Evolutionary conservation across 495 filamentous ascomycete genomes (phyloP), one percentile per base, ranked within the genome.

Genomic region (Aspergillus ellipticus): DNA sequence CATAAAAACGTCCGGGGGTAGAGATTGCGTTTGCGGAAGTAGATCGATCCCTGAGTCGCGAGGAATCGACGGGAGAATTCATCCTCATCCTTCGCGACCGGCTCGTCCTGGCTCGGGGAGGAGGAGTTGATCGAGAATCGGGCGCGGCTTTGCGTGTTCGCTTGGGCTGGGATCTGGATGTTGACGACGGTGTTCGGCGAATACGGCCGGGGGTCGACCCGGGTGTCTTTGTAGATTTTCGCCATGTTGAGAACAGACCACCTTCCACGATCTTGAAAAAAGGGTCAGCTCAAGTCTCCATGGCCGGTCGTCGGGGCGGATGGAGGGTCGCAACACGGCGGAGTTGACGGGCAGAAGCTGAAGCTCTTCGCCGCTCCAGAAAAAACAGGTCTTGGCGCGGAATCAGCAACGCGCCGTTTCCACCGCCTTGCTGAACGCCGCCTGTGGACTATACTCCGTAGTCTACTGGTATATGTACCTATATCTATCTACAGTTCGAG

Each of bases 1-100:
- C 95, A 98, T 20, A 96, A 79, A 61, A 97, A 92, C 64, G 81
- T 87, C 60, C 89, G 83, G 45, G 94, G 95, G 54, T 87, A 89
- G 51, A 76, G 73, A 54, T 84, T 82, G 60, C 85, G 79, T 63
- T 82, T 83, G 51, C 93, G 82, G 71, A 96, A 90, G 79, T 90
- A 95, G 39, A 97, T 81, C 0, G 89, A 88, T 19, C 88, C 89
- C 26, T 91, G 83, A 3, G 79, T 88, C 19, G 95, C 90, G 48
- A 96, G 78, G 64, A 88, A 81, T 26, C 78, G 79, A 59, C 79
- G 73, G 42, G 85, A 79, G 66, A 94, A 96, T 39, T 79, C 77
- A 42, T 84, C 84, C 70, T 94, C 90, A 63, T 92, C 85, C 62
- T 87, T 85, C 59, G 80, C 79, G 60, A 70, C 62, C 46, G 66